phyloP scores from a whole-genome alignment of 169 alveolate genomes.

The Plasmodium ovale region DNA sequence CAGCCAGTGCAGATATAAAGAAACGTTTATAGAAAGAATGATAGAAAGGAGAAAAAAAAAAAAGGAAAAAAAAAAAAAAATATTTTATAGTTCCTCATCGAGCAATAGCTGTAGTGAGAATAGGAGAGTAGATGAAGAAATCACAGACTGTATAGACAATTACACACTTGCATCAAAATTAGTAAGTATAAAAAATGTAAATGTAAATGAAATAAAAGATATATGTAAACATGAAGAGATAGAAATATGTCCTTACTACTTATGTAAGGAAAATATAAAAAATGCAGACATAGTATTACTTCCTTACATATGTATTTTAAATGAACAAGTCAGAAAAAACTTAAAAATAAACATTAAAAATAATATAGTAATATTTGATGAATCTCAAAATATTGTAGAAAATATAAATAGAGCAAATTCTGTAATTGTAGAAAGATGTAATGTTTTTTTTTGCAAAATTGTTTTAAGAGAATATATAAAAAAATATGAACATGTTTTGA shows the following conservation, averaged over 20 bases:
- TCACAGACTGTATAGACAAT: neutral
- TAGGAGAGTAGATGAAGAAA: neutral
- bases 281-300: conserved; percentile 82
- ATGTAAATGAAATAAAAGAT: conserved; percentile 21
- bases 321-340: conserved; percentile 76
- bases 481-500: conserved; percentile 20
- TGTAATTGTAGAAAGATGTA: neutral
- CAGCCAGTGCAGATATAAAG: conserved; percentile 40
- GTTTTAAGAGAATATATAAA: conserved; percentile 21
- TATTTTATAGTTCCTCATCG: conserved; percentile 23
- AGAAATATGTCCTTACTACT: conserved; percentile 79
- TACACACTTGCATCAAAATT: conserved; percentile 32
- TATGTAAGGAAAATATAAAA: conserved; percentile 80
- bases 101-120: conserved; percentile 5
- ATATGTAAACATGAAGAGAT: conserved; percentile 35
- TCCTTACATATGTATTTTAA: conserved; percentile 86
- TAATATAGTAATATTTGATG: conserved; percentile 83
- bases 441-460: conserved; percentile 30
- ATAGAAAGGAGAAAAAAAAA: conserved; percentile 3
- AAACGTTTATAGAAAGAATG: conserved; percentile 16
- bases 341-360: conserved; percentile 75
- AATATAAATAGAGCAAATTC: conserved; percentile 50
- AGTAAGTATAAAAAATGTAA: conserved; percentile 35
- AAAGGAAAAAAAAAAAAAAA: conserved; percentile 18
- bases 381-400: conserved; percentile 86